phyloP scores from a whole-genome alignment of 2,329 filamentous ascomycete species.

The Fusarium sp. region DNA sequence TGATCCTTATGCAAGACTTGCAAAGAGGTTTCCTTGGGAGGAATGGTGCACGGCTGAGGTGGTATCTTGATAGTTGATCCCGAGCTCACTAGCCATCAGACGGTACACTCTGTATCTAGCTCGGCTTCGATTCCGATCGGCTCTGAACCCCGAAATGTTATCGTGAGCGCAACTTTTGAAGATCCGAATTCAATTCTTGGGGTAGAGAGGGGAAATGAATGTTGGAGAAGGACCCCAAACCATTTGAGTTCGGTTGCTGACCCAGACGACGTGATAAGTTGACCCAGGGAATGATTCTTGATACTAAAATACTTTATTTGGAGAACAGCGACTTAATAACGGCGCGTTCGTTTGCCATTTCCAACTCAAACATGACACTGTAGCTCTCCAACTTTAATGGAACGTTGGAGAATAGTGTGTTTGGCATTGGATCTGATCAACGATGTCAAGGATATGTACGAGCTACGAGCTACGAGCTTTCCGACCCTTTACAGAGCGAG shows the following conservation, averaged over 20 bases:
- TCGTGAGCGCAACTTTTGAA: not conserved
- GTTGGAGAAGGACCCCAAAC: not conserved
- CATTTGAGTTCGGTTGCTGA: not conserved
- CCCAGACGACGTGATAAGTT: too few species aligned
- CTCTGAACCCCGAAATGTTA: not conserved
- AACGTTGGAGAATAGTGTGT: too few species aligned
- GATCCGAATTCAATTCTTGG: not conserved
- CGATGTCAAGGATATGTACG: too few species aligned
- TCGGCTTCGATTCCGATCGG: conserved; percentile 9
- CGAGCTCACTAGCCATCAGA: not conserved
- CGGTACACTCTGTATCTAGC: not conserved
- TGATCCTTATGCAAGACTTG: conserved; percentile 15
- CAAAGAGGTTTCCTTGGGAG: not conserved
- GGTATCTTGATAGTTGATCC: not conserved
- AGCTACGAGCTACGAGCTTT: too few species aligned
- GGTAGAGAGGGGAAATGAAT: not conserved
- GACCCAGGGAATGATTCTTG: not conserved
- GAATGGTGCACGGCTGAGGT: not conserved
- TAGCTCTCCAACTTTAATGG: too few species aligned
- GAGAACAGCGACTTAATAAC: too few species aligned
- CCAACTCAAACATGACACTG: too few species aligned
- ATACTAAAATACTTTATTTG: not conserved
- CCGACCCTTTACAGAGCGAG: too few species aligned
- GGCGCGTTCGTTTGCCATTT: too few species aligned
- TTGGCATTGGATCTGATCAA: too few species aligned